These are phyloP conservation scores for Coniella vitis DNA, from an alignment of 2,329 filamentous ascomycete genomes.

Conservation along the genomic window DNA sequence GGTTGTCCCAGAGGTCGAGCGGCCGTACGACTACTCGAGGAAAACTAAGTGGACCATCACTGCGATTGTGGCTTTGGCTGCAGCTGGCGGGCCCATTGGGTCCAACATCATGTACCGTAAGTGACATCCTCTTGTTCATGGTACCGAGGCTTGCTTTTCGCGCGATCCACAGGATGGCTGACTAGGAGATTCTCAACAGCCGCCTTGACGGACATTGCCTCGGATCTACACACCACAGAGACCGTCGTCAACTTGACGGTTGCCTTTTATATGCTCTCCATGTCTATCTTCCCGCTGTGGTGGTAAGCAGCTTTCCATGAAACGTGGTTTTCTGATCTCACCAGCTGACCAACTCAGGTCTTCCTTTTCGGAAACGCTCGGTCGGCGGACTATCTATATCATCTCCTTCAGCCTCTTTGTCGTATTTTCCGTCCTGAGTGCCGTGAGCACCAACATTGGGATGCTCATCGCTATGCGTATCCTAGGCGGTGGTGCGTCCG, in stretches of 20 bases:
- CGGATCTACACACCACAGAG: conserved; percentile 53
- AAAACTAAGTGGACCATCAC: conserved; percentile 83
- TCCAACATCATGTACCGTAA: conserved; percentile 77
- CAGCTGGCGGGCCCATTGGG: conserved; percentile 72
- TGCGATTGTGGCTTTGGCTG: conserved; percentile 67
- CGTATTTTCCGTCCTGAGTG: conserved; percentile 63
- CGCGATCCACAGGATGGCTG: background rate
- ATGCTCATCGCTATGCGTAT: conserved; percentile 76
- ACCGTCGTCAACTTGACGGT: conserved; percentile 70
- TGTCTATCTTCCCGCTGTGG: conserved; percentile 82
- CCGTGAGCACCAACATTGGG: conserved; percentile 59
- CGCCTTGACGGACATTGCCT: conserved; percentile 56
- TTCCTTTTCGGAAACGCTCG: conserved; percentile 66
- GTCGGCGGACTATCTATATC: conserved; percentile 73
- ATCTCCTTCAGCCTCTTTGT: conserved; percentile 66
- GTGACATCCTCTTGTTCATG: conserved; percentile 24
- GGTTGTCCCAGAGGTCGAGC: conserved; percentile 70
- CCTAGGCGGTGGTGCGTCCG: conserved; percentile 67
- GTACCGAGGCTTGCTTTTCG: background rate
- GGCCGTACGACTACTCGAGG: conserved; percentile 65
- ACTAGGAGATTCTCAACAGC: conserved; percentile 40
- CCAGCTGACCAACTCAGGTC: conserved; percentile 35
- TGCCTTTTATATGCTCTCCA: conserved; percentile 73
- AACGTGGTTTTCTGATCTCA: background rate
- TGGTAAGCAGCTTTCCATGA: conserved; percentile 43